Conservation (phyloP, 345 rosid species). For the Pugionium cornutum region DNA sequence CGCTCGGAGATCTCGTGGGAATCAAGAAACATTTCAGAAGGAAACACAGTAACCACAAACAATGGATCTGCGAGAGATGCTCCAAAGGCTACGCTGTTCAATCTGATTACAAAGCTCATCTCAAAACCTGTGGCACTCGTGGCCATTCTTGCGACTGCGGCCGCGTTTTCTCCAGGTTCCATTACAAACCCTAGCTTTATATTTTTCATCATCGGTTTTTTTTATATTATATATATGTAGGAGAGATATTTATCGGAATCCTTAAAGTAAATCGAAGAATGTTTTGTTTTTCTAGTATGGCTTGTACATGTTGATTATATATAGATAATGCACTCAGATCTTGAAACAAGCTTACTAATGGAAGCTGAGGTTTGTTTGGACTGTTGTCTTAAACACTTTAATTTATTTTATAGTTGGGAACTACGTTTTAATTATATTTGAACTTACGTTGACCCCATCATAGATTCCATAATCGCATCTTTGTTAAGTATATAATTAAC, state of each 20-base stretch:
- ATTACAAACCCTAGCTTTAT: slow-evolving; percentile 28
- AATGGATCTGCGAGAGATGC: slow-evolving; percentile 95
- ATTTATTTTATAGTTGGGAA: slow-evolving; percentile 5
- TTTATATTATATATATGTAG: background rate
- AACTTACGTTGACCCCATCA: slow-evolving; percentile 38
- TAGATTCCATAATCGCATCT: slow-evolving; percentile 26
- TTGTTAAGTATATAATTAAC: slow-evolving; percentile 34
- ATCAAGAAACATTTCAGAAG: slow-evolving; percentile 94
- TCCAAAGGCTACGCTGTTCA: slow-evolving; percentile 96
- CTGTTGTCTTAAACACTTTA: slow-evolving; percentile 14
- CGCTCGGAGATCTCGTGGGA: slow-evolving; percentile 95
- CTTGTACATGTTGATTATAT: slow-evolving; percentile 32
- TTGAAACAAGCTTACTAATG: slow-evolving; percentile 27
- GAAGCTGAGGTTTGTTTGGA: slow-evolving; percentile 30
- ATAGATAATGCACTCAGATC: slow-evolving; percentile 18
- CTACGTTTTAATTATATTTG: slow-evolving; percentile 32
- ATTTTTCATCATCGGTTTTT: background rate
- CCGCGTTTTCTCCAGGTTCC: slow-evolving; percentile 92
- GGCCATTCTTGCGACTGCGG: slow-evolving; percentile 99
- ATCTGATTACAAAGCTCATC: slow-evolving; percentile 98
- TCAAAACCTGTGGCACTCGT: slow-evolving; percentile 95
- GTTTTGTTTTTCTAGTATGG: slow-evolving; percentile 32
- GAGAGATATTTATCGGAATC: slow-evolving; percentile 15
- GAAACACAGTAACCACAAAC: slow-evolving; percentile 91
- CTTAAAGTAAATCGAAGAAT: slow-evolving; percentile 41